Evolutionary conservation across 768 basidiomycete genomes (phyloP).

Genomic region (Filobasidium floriforme): DNA sequence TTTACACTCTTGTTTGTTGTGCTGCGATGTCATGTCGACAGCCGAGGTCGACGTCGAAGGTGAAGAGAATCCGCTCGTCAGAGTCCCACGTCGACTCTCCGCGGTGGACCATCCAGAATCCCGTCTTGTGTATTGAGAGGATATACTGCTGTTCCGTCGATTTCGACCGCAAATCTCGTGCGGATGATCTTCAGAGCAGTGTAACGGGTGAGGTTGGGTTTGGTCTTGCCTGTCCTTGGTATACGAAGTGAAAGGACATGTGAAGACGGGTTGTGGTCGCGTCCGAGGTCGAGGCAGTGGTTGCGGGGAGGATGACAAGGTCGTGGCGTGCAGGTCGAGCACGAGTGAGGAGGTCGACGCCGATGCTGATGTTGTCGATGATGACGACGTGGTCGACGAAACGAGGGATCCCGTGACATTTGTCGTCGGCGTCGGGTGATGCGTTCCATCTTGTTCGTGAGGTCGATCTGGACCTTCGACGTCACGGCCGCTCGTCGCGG

Average conservation of each 20-base stretch:
- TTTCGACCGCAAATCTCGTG: neutral
- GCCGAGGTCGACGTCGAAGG: neutral
- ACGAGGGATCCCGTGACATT: neutral
- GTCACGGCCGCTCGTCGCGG: neutral
- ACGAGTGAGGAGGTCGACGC: neutral
- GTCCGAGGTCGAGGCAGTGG: neutral
- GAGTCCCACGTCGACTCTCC: neutral
- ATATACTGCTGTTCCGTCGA: neutral
- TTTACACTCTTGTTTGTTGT: slow-evolving; percentile 2
- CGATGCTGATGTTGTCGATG: neutral
- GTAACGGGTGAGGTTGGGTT: neutral
- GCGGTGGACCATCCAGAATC: neutral
- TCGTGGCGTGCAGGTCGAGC: neutral
- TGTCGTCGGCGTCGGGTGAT: neutral
- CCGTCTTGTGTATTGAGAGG: neutral
- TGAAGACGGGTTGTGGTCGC: neutral
- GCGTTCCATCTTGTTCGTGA: neutral
- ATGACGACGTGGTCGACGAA: neutral
- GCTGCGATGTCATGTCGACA: neutral
- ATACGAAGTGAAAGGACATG: neutral
- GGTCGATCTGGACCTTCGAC: neutral
- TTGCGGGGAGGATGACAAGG: neutral
- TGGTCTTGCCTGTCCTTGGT: neutral
- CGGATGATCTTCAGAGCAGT: neutral
- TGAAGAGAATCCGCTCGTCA: neutral